phyloP scores from a whole-genome alignment of 352 stramenopile genomes.

The Phytophthora gonapodyides region DNA sequence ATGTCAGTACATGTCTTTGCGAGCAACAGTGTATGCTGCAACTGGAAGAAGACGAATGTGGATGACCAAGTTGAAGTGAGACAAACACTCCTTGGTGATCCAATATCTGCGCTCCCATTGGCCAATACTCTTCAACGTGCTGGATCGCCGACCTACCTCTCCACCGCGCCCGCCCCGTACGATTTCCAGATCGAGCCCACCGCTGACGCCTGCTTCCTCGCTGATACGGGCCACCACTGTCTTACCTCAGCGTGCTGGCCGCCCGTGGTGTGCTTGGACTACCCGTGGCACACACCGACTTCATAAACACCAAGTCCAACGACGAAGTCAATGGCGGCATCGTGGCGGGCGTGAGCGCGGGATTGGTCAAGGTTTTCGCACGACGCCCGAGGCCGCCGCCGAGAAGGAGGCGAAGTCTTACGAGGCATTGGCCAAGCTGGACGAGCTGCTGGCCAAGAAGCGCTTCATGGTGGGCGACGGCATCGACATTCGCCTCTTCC shows the following conservation, averaged over 20 bases:
- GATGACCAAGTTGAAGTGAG: too few species aligned
- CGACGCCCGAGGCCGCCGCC: conserved; percentile 34
- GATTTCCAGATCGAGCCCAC: conserved; percentile 22
- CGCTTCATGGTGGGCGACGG: conserved; percentile 27
- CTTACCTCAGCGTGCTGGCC: too few species aligned
- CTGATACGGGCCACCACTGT: conserved; percentile 53
- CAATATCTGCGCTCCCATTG: too few species aligned
- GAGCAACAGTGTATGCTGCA: too few species aligned
- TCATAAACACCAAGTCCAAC: conserved; percentile 47
- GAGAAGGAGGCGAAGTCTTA: conserved; percentile 13
- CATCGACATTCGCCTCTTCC: conserved; percentile 44
- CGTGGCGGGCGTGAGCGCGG: too few species aligned
- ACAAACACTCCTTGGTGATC: too few species aligned
- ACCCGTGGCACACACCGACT: conserved; percentile 69
- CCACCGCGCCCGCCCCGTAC: conserved; percentile 18
- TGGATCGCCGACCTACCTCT: too few species aligned
- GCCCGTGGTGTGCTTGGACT: too few species aligned
- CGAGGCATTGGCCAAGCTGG: conserved; percentile 30
- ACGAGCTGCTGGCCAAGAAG: conserved; percentile 17
- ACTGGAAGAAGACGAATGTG: too few species aligned
- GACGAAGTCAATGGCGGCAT: conserved; percentile 56
- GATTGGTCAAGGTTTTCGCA: conserved; percentile 47
- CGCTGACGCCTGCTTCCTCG: conserved; percentile 21
- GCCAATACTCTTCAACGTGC: too few species aligned
- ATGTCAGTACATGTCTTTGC: too few species aligned